Evolutionary conservation across 2,329 filamentous ascomycete species (phyloP).

Genomic region (Arthroderma uncinatum): DNA sequence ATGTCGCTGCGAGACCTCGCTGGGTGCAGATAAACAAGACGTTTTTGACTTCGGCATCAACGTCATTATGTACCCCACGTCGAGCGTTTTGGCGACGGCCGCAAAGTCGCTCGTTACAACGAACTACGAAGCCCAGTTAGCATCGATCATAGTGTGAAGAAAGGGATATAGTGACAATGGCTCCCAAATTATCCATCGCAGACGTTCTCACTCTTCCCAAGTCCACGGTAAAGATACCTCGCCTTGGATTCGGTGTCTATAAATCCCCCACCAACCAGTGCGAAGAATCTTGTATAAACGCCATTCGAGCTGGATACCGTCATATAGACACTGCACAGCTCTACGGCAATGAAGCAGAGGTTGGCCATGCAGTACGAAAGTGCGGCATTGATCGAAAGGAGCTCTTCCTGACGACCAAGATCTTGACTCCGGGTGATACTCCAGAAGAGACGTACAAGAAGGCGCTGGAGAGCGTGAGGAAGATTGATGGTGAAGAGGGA

Average conservation of each 20-base stretch:
- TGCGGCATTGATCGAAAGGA: slow-evolving; percentile 40
- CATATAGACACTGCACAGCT: slow-evolving; percentile 51
- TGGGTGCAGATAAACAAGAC: neutral
- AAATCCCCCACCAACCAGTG: slow-evolving; percentile 46
- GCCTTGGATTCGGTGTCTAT: slow-evolving; percentile 62
- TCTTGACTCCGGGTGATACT: slow-evolving; percentile 44
- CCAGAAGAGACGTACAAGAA: slow-evolving; percentile 50
- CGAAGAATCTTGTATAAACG: slow-evolving; percentile 47
- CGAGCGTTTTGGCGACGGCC: neutral
- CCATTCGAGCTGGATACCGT: slow-evolving; percentile 38
- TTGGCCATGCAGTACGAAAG: slow-evolving; percentile 51
- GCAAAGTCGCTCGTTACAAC: neutral
- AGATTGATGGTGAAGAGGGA: slow-evolving; percentile 45
- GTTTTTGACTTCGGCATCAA: neutral
- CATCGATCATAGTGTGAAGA: neutral
- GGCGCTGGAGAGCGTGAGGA: slow-evolving; percentile 51
- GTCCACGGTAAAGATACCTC: slow-evolving; percentile 46
- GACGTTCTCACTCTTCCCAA: slow-evolving; percentile 43
- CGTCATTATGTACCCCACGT: neutral
- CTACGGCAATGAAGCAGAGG: slow-evolving; percentile 58
- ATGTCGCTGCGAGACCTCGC: neutral
- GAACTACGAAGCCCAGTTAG: no score
- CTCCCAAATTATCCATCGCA: slow-evolving; percentile 34
- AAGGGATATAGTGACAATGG: slow-evolving; percentile 18
- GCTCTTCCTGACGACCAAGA: slow-evolving; percentile 58